Evolutionary conservation across 495 filamentous ascomycete genomes (phyloP), one percentile per base, ranked within the genome.

Genomic region (Friedmanniomyces endolithicus): DNA sequence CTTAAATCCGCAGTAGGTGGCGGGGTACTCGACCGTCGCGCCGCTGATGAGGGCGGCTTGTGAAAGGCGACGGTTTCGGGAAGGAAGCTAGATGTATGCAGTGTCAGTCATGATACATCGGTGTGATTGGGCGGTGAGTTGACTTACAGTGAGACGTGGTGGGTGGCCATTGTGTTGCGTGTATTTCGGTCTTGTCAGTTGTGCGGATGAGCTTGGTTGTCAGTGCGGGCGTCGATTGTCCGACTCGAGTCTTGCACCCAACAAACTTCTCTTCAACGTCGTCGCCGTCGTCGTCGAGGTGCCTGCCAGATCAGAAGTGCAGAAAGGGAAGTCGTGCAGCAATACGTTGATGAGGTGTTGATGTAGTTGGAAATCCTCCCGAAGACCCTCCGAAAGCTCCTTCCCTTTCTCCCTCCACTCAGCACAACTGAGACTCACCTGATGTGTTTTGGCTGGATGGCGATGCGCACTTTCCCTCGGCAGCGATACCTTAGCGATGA

Each of bases 41-140:
- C 19, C 4, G 44, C 19, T 6, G 34, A 20, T 61, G 63, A 48
- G 51, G 65, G 31, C 52, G 46, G 63, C 55, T 64, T 56, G 56
- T 75, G 67, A 60, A 95, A 96, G 64, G 90, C 81, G 59, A 95
- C 74, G 1, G 90, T 96, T 64, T 94, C 86, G 6, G 90, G 90
- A 25, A 95, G 81, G 66, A 94, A 94, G 41, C 90, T 20, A 12
- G 4, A 31, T 33, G 46, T 47, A 19, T 41, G 37, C 33, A 35
- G 33, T 35, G 44, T 47, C 23, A 22, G 44, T 47, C 14, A 2
- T 41, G 39, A 2, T 3, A 41, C 39, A 22, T 41, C 4, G 23
- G 4, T 19, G 17, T 14, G 19, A 48, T 23, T 4, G 27, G 9
- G 44, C 4, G 44, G 2, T 2, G n/a, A 3, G 19, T 50, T 11